A percentile compares a stretch with the other conserved stretches of the same genome.
Evolutionary conservation across 352 stramenopile species (phyloP).

Genomic region (Plasmopara muralis): DNA sequence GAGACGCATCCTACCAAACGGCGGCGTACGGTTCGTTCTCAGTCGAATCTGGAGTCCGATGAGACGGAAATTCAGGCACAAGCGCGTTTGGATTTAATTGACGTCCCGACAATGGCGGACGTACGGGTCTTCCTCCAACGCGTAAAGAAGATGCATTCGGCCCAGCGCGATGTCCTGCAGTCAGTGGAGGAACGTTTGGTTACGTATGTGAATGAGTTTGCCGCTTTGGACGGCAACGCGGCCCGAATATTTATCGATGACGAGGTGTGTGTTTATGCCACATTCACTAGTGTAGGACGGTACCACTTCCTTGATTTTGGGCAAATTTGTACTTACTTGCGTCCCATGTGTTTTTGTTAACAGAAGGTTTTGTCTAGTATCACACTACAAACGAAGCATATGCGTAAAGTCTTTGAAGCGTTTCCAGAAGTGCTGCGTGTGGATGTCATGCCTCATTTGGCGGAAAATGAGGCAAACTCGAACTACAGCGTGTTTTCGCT

Average conservation of each 20-base stretch:
- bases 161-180: conserved; percentile 8
- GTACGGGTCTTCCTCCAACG: conserved; percentile 18
- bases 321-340: neutral
- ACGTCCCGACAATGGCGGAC: conserved; percentile 20
- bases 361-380: conserved; percentile 34
- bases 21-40: conserved; percentile 7
- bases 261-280: conserved; percentile 10
- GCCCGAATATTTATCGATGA: conserved; percentile 34
- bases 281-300: neutral
- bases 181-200: conserved; percentile 26
- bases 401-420: conserved; percentile 27
- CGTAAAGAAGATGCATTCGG: conserved; percentile 5
- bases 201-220: conserved; percentile 31
- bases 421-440: conserved; percentile 34
- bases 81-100: neutral
- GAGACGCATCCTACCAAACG: conserved; percentile 6
- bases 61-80: conserved; percentile 3
- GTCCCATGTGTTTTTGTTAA: neutral
- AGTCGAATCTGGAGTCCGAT: neutral
- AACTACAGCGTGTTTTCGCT: conserved; percentile 29
- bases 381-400: conserved; percentile 32
- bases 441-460: conserved; percentile 6
- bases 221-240: conserved; percentile 21
- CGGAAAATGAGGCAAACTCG: conserved; percentile 4
- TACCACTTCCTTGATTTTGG: neutral